Evolutionary conservation across 2,329 filamentous ascomycete genomes (phyloP).

Genomic region (Fusarium subglutinans): DNA sequence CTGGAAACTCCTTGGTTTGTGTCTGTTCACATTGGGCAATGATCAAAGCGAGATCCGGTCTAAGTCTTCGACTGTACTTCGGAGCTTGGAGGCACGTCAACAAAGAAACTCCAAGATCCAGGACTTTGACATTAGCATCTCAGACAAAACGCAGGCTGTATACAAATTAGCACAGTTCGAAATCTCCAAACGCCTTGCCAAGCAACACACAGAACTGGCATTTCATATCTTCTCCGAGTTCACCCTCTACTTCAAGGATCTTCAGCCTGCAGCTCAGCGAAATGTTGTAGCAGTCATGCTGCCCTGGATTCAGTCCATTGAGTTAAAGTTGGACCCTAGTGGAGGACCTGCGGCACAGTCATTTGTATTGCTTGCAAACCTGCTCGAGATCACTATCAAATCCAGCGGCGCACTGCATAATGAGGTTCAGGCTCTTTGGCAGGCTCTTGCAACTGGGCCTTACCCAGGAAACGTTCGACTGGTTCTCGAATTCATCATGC

Average conservation of each 20-base stretch:
- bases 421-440: constrained; percentile 97
- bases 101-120: constrained; percentile 86
- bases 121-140: constrained; percentile 98
- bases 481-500: constrained; percentile 96
- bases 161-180: constrained; percentile 98
- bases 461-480: constrained; percentile 94
- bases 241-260: constrained; percentile 88
- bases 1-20: constrained; percentile 89
- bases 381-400: constrained; percentile 96
- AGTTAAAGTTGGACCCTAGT: constrained; percentile 90
- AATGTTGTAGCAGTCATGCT: constrained; percentile 95
- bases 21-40: constrained; percentile 91
- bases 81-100: constrained; percentile 83
- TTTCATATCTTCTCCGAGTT: constrained; percentile 98
- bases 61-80: constrained; percentile 83
- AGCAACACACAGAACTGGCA: constrained; percentile 87
- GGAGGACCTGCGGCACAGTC: constrained; percentile 90
- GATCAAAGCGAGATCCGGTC: constrained; percentile 89
- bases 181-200: constrained; percentile 88
- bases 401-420: constrained; percentile 90
- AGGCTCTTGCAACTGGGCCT: constrained; percentile 91
- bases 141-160: constrained; percentile 96
- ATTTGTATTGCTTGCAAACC: constrained; percentile 92
- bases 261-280: constrained; percentile 83
- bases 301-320: constrained; percentile 95